These are phyloP conservation scores for Pseudocercospora eumusae DNA, from an alignment of 2,329 filamentous ascomycete genomes.

Conservation along the genomic window DNA sequence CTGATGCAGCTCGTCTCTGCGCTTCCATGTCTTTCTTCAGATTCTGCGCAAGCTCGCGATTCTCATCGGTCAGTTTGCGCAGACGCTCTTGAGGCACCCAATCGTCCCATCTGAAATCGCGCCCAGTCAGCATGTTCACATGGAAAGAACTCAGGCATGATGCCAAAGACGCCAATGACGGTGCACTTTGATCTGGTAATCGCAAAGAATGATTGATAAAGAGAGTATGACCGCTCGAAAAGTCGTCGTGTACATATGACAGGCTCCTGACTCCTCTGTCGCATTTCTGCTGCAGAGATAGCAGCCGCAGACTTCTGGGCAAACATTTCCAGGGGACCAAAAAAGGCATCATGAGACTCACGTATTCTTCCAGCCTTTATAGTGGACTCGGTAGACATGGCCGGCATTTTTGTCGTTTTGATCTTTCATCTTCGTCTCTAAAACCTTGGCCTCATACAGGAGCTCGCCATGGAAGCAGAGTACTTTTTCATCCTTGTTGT, in stretches of 20 bases:
- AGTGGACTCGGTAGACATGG: slow-evolving; percentile 90
- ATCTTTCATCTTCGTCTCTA: slow-evolving; percentile 70
- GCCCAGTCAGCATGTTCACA: slow-evolving; percentile 15
- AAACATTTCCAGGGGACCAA: background rate
- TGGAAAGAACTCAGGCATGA: background rate
- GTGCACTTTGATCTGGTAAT: background rate
- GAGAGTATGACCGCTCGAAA: background rate
- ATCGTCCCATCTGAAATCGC: slow-evolving; percentile 79
- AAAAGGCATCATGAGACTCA: slow-evolving; percentile 50
- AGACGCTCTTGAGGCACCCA: slow-evolving; percentile 95
- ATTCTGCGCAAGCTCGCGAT: slow-evolving; percentile 80
- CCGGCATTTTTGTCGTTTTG: slow-evolving; percentile 68
- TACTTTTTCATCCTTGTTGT: slow-evolving; percentile 80
- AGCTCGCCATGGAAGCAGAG: slow-evolving; percentile 97
- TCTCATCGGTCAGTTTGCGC: slow-evolving; percentile 91
- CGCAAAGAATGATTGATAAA: background rate
- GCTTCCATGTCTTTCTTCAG: slow-evolving; percentile 68
- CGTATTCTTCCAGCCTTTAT: slow-evolving; percentile 99
- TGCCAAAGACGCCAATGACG: background rate
- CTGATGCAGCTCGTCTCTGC: slow-evolving; percentile 52
- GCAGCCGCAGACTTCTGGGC: background rate
- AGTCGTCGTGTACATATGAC: background rate
- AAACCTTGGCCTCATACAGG: slow-evolving; percentile 94
- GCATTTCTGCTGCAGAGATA: background rate
- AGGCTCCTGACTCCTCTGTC: background rate